Percentiles rank a stretch among this genome's conserved stretches.
phyloP scores from a whole-genome alignment of 768 basidiomycete species.

The Mycena maculata region DNA sequence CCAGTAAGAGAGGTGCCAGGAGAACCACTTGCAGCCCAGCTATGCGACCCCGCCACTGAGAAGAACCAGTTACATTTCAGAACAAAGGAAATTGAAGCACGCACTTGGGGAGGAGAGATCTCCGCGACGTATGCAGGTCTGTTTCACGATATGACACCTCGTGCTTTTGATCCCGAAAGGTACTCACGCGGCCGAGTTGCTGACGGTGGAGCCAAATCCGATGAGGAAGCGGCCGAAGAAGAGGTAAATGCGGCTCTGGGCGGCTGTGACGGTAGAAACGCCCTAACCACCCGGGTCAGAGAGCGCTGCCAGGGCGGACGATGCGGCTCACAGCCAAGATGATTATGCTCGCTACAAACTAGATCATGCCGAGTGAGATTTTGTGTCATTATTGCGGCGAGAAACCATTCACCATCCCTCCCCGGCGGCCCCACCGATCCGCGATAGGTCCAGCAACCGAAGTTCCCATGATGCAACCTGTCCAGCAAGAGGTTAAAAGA shows the following conservation, averaged over 20 bases:
- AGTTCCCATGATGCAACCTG: slow-evolving; percentile 51
- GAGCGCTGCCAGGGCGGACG: background rate
- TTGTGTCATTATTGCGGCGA: background rate
- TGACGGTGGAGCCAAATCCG: slow-evolving; percentile 22
- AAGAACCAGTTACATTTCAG: background rate
- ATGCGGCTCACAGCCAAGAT: slow-evolving; percentile 41
- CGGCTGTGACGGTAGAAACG: slow-evolving; percentile 28
- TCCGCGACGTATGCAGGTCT: slow-evolving; percentile 64
- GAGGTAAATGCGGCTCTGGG: slow-evolving; percentile 31
- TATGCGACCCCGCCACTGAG: slow-evolving; percentile 61
- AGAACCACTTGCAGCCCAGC: slow-evolving; percentile 56
- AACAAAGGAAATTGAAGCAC: background rate
- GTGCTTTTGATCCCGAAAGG: slow-evolving; percentile 43
- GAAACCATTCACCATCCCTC: slow-evolving; percentile 52
- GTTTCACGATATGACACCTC: slow-evolving; percentile 47
- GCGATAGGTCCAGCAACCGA: slow-evolving; percentile 55
- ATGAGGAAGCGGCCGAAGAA: slow-evolving; percentile 30
- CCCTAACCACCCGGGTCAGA: slow-evolving; percentile 11
- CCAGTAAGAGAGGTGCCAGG: background rate
- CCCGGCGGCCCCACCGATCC: slow-evolving; percentile 56
- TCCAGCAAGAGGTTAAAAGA: background rate
- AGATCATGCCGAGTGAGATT: slow-evolving; percentile 5
- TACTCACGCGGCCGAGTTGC: slow-evolving; percentile 47
- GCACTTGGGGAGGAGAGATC: slow-evolving; percentile 66
- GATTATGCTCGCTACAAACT: slow-evolving; percentile 55